A percentile compares a stretch with the other conserved stretches of the same genome.
Conservation (phyloP, 192 early-diverging fungal species). For the Obelidium mucronatum region DNA sequence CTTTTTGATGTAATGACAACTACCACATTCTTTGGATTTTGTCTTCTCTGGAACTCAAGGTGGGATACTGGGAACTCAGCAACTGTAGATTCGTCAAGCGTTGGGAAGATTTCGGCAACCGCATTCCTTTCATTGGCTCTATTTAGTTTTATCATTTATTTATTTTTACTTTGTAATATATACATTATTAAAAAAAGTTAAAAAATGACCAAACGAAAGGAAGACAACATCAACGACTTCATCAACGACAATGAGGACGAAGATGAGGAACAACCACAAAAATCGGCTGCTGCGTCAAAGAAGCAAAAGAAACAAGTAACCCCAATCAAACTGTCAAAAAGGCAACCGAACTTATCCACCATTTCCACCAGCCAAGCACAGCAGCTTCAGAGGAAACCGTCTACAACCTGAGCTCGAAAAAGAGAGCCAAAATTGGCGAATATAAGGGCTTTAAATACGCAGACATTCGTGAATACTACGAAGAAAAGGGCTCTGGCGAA, state of each 20-base stretch:
- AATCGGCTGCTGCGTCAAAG: not conserved
- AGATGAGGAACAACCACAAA: not conserved
- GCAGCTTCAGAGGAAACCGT: not conserved
- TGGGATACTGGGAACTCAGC: no score
- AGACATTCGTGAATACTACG: constrained; percentile 19
- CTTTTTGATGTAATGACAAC: no score
- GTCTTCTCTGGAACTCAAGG: no score
- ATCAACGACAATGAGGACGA: constrained; percentile 11
- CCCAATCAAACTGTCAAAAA: not conserved
- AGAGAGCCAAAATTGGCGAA: not conserved
- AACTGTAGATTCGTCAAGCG: no score
- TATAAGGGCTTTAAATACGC: constrained; percentile 15
- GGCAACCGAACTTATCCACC: not conserved
- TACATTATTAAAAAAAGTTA: no score
- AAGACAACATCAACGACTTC: constrained; percentile 18
- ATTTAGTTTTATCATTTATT: no score
- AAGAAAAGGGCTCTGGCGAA: constrained; percentile 22
- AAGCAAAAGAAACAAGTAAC: not conserved
- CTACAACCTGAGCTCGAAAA: not conserved
- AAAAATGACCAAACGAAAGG: constrained; percentile 17
- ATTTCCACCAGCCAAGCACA: constrained; percentile 10
- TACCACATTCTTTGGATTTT: no score
- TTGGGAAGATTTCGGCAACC: no score
- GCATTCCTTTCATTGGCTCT: no score
- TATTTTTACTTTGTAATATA: no score